A percentile compares a stretch with the other conserved stretches of the same genome.
phyloP scores from a whole-genome alignment of 2,329 filamentous ascomycete genomes.

The Claviceps purpurea region DNA sequence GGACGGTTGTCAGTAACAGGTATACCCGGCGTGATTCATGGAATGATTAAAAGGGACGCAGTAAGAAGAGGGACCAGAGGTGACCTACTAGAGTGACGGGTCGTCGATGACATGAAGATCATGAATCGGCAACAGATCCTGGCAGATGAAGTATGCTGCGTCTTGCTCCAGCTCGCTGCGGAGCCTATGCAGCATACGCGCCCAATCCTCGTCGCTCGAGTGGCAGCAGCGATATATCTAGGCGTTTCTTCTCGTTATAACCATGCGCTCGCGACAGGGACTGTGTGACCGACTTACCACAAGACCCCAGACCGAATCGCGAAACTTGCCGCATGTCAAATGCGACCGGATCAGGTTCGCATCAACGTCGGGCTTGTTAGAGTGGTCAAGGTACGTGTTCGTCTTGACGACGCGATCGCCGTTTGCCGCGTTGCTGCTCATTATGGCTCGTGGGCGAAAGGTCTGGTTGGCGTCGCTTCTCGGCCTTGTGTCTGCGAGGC shows the following conservation, averaged over 20 bases:
- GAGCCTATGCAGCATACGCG: not conserved
- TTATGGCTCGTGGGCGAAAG: too few species aligned
- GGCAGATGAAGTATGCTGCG: not conserved
- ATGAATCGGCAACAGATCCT: not conserved
- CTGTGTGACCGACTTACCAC: not conserved
- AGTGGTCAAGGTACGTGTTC: not conserved
- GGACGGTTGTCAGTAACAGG: not conserved
- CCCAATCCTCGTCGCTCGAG: not conserved
- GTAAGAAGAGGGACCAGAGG: not conserved
- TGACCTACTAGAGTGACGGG: not conserved
- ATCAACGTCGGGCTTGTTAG: not conserved
- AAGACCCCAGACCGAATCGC: conserved; percentile 1
- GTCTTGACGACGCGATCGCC: not conserved
- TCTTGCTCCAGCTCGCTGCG: not conserved
- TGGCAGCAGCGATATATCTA: conserved; percentile 2
- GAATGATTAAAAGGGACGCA: too few species aligned
- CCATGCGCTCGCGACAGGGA: not conserved
- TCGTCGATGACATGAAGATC: conserved; percentile 1
- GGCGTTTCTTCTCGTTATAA: not conserved
- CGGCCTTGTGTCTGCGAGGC: too few species aligned
- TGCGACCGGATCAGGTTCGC: not conserved
- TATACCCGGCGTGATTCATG: not conserved
- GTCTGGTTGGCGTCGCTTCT: too few species aligned
- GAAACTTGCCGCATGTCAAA: not conserved
- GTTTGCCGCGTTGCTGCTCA: not conserved